Base-by-base conservation (phyloP, 2,329 filamentous ascomycete genomes). In the Dothidotthia symphoricarpi region DNA sequence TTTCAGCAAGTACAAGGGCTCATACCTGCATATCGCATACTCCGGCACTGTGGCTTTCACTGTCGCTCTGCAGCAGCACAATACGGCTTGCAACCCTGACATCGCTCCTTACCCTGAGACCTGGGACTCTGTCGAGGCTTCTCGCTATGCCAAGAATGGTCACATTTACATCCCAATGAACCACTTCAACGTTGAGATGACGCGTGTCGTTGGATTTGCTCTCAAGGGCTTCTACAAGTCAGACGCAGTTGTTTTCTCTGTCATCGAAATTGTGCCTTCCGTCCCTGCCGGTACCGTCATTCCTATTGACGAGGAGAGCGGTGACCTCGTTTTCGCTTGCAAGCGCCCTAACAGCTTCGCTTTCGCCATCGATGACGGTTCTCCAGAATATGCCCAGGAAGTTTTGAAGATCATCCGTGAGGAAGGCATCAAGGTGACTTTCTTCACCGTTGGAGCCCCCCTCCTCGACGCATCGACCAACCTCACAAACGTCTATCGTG, bases 301-400 rank as follows among this genome's bases (percentile, higher is more conserved):
- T 7, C 81, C 81, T 2, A 63, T 67, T 39, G 85, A 85, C 64
- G 66, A 82, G 19, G 74, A 80, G 0, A 81, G 75, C 1, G 82
- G 82, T 6, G 74, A 72, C 14, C 69, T 86, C 24, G 69, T 82
- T 30, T 79, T 85, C 53, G 71, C 75, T 6, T 86, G 83, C 71
- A 82, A 76, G 49, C 74, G 81, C 13, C 81, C 82, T 31, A 83
- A 85, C 66, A 81, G 77, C 0, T 85, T 86, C 58, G 83, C 83
- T 1, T 85, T 86, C 60, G 82, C 82, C 33, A 85, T 86, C 47
- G 83, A 86, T 57, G 83, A 86, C 59, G 83, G 82, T 15, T 71
- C 76, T 34, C 82, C 82, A 31, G 55, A 67, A 24, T 73, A 76
- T 39, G 81, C 81, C 2, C 74, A 80, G 63, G 65, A 77, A 45